A percentile compares a stretch with the other conserved stretches of the same genome.
Conservation (phyloP, 305 asterid species). For the Fraxinus angustifolia region DNA sequence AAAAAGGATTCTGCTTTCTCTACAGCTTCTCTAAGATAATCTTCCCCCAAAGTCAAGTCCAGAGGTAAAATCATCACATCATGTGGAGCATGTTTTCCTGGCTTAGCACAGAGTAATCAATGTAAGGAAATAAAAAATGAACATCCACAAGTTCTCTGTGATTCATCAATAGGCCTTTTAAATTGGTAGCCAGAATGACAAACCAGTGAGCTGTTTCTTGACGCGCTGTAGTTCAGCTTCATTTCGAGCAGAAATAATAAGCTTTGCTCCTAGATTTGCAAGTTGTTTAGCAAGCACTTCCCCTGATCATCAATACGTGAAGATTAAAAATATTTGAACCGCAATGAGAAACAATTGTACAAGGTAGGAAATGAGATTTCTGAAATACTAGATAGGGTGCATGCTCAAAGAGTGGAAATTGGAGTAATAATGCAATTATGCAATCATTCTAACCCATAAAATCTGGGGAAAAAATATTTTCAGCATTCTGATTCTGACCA, state of each 20-base stretch:
- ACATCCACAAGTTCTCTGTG: slow-evolving; percentile 8
- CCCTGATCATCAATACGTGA: slow-evolving; percentile 44
- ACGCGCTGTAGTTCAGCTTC: slow-evolving; percentile 81
- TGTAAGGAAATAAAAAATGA: slow-evolving; percentile 20
- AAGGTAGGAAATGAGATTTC: background rate
- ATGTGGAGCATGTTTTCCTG: slow-evolving; percentile 84
- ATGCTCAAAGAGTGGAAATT: background rate
- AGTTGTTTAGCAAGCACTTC: slow-evolving; percentile 88
- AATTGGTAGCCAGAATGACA: slow-evolving; percentile 16
- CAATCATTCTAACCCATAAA: background rate
- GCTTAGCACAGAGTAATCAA: slow-evolving; percentile 22
- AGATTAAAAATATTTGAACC: slow-evolving; percentile 14
- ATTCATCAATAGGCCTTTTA: background rate
- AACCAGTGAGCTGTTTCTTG: slow-evolving; percentile 66
- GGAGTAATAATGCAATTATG: background rate
- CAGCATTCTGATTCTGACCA: background rate
- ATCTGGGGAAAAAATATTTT: background rate
- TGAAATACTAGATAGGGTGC: background rate
- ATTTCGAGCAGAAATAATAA: slow-evolving; percentile 84
- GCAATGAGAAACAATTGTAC: background rate
- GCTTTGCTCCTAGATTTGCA: slow-evolving; percentile 87
- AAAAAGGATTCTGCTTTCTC: slow-evolving; percentile 74
- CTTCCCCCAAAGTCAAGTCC: slow-evolving; percentile 79
- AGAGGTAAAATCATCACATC: slow-evolving; percentile 73
- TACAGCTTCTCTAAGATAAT: slow-evolving; percentile 56